Base-by-base conservation (phyloP, 1,139 yeast species). In the Nematodospora anomalae region DNA sequence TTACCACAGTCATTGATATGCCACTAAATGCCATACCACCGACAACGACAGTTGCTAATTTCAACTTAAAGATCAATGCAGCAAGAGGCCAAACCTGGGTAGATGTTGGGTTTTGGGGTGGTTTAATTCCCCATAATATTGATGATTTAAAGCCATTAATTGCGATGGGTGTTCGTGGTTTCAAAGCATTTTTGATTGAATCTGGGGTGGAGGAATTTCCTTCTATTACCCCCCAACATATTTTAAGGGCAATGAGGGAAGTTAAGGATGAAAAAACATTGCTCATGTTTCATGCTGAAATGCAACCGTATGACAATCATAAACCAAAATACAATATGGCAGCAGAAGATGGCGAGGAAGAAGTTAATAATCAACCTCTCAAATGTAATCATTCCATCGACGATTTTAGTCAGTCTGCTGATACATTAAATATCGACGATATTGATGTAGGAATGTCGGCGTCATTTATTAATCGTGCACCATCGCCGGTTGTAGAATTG, bases 51-150 rank as follows among this genome's bases (percentile, higher is more conserved):
- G 71, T 89, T 2, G 79, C 74, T 43, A 87, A 89, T 60, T 77
- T 90, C 54, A 72, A 83, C 40, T 64, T 74, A 43, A 90, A 90
- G 57, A 68, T 87, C 41, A 67, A 72, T 12, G 96, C 97, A 1
- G 94, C 96, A 2, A 62, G 68, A 44, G 83, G 79, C 36, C 85
- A 89, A 58, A 76, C 90, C 42, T 89, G 95, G 95, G 94, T 86
- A 25, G 96, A 90, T 54, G 89, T 86, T 9, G 97, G 89, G 0
- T 89, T 90, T 58, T 90, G 97, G 97, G 97, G 97, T 37, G 97
- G 97, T 0, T 65, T 89, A 45, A 76, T 90, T 26, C 97, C 97
- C 4, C 74, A 72, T 40, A 90, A 90, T 58, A 57, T 82, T 40
- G 64, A 73, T 9, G 80, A 86, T 47, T 68, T 89, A 46, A 67